phyloP scores from a whole-genome alignment of 2,329 filamentous ascomycete species.

The Colletotrichum spaethianum region DNA sequence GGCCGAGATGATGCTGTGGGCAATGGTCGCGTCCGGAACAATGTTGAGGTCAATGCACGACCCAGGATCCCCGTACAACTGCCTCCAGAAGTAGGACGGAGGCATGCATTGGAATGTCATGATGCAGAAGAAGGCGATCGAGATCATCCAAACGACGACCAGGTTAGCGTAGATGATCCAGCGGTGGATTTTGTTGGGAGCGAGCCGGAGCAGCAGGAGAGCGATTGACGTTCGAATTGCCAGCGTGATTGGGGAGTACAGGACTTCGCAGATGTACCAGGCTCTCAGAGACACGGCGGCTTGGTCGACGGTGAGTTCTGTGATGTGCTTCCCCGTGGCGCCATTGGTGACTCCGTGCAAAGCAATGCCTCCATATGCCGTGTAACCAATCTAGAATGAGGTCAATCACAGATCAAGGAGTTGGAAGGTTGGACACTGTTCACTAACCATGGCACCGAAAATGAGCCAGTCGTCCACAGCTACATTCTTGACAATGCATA shows the following conservation, averaged over 20 bases:
- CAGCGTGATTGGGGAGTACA: constrained; percentile 57
- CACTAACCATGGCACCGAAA: constrained; percentile 59
- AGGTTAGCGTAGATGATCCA: constrained; percentile 52
- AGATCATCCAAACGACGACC: constrained; percentile 53
- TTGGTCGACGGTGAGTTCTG: constrained; percentile 43
- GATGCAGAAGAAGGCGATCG: constrained; percentile 59
- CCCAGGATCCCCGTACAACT: constrained; percentile 52
- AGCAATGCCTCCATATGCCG: constrained; percentile 49
- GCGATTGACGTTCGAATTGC: constrained; percentile 58
- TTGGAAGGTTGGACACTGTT: background rate
- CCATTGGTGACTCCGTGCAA: constrained; percentile 50
- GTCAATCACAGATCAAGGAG: background rate
- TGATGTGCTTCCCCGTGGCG: constrained; percentile 46
- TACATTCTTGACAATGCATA: constrained; percentile 58
- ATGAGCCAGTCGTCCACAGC: constrained; percentile 64
- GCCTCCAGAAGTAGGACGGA: constrained; percentile 63
- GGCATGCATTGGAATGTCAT: constrained; percentile 66
- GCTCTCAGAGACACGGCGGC: constrained; percentile 49
- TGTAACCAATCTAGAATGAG: constrained; percentile 51
- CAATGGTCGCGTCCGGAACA: constrained; percentile 59
- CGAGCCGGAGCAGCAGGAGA: constrained; percentile 58
- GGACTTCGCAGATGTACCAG: constrained; percentile 57
- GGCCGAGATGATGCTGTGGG: constrained; percentile 62
- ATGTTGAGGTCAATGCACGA: constrained; percentile 57
- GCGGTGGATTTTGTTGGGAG: constrained; percentile 50